These are phyloP conservation scores for Phanerochaete sordida DNA, from an alignment of 768 basidiomycete species.

Conservation along the genomic window DNA sequence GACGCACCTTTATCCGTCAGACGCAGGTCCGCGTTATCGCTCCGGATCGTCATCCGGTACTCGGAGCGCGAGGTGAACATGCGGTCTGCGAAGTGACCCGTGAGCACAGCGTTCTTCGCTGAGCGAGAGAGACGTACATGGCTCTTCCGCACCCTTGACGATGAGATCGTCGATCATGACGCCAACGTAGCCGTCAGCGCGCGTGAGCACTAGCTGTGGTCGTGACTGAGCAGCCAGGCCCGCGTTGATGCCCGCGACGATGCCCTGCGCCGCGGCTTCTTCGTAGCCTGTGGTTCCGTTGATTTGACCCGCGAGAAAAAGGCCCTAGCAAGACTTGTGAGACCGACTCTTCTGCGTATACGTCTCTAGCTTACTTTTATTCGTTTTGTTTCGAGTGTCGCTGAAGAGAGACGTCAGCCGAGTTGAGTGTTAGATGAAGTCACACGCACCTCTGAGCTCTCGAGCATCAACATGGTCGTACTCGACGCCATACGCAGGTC, in stretches of 20 bases:
- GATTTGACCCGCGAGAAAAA: slow-evolving; percentile 89
- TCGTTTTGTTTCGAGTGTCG: slow-evolving; percentile 82
- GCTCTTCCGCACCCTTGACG: slow-evolving; percentile 86
- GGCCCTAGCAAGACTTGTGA: slow-evolving; percentile 44
- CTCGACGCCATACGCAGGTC: slow-evolving; percentile 90
- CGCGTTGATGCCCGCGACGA: slow-evolving; percentile 87
- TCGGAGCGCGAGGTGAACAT: slow-evolving; percentile 94
- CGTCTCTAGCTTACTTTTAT: slow-evolving; percentile 46
- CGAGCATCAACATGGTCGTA: slow-evolving; percentile 89
- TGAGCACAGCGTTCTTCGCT: background rate
- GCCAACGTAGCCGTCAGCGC: slow-evolving; percentile 85
- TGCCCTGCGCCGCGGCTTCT: slow-evolving; percentile 89
- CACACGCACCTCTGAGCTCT: slow-evolving; percentile 63
- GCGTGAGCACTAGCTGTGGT: slow-evolving; percentile 60
- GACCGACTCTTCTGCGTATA: background rate
- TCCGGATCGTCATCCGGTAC: slow-evolving; percentile 82
- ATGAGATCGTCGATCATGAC: slow-evolving; percentile 93
- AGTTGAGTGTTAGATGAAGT: background rate
- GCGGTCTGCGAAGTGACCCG: slow-evolving; percentile 50
- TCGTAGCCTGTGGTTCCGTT: slow-evolving; percentile 95
- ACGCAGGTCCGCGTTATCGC: slow-evolving; percentile 86
- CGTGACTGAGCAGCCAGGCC: slow-evolving; percentile 59
- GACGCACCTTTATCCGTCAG: slow-evolving; percentile 68
- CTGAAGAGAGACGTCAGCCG: slow-evolving; percentile 32
- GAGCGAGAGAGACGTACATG: slow-evolving; percentile 70